These are phyloP conservation scores for Calonectria honghensis DNA, from an alignment of 2,329 filamentous ascomycete species.

Conservation along the genomic window DNA sequence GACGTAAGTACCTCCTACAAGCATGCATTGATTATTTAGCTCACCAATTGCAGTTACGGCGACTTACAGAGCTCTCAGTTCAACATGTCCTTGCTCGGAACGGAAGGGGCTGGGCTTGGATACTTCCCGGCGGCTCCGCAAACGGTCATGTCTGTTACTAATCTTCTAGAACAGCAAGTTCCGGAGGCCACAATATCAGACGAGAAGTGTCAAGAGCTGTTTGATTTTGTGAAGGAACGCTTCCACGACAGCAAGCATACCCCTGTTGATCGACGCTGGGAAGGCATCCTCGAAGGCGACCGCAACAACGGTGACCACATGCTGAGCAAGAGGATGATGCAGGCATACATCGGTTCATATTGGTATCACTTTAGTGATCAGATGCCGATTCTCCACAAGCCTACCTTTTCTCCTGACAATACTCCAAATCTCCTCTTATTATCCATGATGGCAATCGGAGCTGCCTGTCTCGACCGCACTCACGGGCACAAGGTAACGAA, in stretches of 20 bases:
- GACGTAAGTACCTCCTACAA: slow-evolving; percentile 65
- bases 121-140: slow-evolving; percentile 78
- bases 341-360: slow-evolving; percentile 93
- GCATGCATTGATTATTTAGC: slow-evolving; percentile 26
- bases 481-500: slow-evolving; percentile 84
- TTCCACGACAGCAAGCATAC: slow-evolving; percentile 89
- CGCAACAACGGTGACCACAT: slow-evolving; percentile 78
- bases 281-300: slow-evolving; percentile 86
- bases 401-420: slow-evolving; percentile 91
- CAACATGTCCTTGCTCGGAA: slow-evolving; percentile 68
- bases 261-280: slow-evolving; percentile 83
- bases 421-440: slow-evolving; percentile 90
- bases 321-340: slow-evolving; percentile 95
- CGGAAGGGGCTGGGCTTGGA: slow-evolving; percentile 68
- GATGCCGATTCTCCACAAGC: slow-evolving; percentile 94
- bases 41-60: slow-evolving; percentile 67
- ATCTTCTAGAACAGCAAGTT: slow-evolving; percentile 85
- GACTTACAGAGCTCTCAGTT: slow-evolving; percentile 67
- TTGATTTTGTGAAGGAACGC: slow-evolving; percentile 86
- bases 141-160: slow-evolving; percentile 93
- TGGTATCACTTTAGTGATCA: slow-evolving; percentile 97
- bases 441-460: slow-evolving; percentile 93
- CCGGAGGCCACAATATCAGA: slow-evolving; percentile 90
- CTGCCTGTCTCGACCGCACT: slow-evolving; percentile 89
- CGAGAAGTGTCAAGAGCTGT: slow-evolving; percentile 88